Percentiles rank a stretch among this genome's conserved stretches.
Conservation (phyloP, 345 rosid species). For the Salix purpurea region DNA sequence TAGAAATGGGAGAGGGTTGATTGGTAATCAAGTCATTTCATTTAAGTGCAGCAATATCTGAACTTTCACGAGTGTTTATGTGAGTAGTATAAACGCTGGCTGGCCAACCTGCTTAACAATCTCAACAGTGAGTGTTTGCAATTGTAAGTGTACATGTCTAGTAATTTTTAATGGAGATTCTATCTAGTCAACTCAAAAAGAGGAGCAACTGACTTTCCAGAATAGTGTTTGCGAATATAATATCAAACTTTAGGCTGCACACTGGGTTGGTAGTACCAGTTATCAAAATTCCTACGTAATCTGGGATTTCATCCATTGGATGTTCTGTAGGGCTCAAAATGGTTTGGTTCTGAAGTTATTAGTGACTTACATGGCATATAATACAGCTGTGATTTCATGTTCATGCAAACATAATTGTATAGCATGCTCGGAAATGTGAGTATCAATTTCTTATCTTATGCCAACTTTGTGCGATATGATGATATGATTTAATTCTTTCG, state of each 20-base stretch:
- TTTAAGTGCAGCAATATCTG: not conserved
- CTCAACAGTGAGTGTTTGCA: not conserved
- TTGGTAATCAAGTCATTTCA: not conserved
- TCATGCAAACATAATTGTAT: not conserved
- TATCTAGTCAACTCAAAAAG: not conserved
- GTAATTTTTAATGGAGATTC: not conserved
- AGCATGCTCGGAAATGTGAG: not conserved
- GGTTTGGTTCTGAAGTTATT: constrained; percentile 1
- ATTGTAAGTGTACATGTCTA: not conserved
- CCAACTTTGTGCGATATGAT: not conserved
- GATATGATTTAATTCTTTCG: not conserved
- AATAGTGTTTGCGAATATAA: not conserved
- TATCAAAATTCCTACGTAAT: not conserved
- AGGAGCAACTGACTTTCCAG: not conserved
- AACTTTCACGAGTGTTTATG: not conserved
- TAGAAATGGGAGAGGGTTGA: not conserved
- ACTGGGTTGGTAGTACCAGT: too few relatives aligned
- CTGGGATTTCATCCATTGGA: not conserved
- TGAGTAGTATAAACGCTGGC: not conserved
- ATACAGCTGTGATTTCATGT: not conserved
- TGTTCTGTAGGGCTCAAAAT: not conserved
- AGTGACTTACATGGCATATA: not conserved
- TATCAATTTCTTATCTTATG: not conserved
- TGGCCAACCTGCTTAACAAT: not conserved
- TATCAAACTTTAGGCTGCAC: too few relatives aligned